Conservation (phyloP, 352 stramenopile genomes). For the Phytophthora idaei region DNA sequence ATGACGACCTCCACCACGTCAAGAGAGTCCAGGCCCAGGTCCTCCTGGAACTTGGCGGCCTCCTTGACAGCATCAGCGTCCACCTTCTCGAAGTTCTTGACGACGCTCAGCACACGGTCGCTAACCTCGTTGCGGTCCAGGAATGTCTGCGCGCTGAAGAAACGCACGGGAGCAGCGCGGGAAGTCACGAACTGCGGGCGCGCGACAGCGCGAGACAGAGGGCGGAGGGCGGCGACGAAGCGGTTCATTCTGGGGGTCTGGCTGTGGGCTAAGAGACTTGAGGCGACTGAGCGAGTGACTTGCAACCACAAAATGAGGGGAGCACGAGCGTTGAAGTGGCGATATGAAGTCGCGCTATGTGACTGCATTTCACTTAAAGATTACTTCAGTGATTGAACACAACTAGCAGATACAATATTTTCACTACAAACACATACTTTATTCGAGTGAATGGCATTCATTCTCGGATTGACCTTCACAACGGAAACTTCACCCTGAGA, state of each 20-base stretch:
- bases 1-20: constrained; percentile 97
- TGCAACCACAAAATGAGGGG: constrained; percentile 35
- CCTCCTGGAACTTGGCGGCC: constrained; percentile 95
- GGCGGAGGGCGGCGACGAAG: constrained; percentile 74
- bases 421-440: constrained; percentile 1
- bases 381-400: not conserved
- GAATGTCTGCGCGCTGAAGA: constrained; percentile 89
- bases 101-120: constrained; percentile 96
- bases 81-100: constrained; percentile 99
- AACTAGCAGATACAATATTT: not conserved
- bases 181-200: constrained; percentile 47
- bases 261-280: constrained; percentile 6
- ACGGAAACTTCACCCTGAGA: constrained; percentile 13
- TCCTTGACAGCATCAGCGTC: constrained; percentile 93
- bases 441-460: not conserved
- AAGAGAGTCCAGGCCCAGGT: constrained; percentile 99
- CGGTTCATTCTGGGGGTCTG: constrained; percentile 70
- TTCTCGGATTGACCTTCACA: not conserved
- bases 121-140: constrained; percentile 94
- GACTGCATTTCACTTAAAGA: not conserved
- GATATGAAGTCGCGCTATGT: not conserved
- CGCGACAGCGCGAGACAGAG: constrained; percentile 59
- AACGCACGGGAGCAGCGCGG: constrained; percentile 45
- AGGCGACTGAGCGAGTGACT: constrained; percentile 28
- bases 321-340: not conserved